Evolutionary conservation across 345 rosid species (phyloP).

Genomic region (Gossypium herbaceum): DNA sequence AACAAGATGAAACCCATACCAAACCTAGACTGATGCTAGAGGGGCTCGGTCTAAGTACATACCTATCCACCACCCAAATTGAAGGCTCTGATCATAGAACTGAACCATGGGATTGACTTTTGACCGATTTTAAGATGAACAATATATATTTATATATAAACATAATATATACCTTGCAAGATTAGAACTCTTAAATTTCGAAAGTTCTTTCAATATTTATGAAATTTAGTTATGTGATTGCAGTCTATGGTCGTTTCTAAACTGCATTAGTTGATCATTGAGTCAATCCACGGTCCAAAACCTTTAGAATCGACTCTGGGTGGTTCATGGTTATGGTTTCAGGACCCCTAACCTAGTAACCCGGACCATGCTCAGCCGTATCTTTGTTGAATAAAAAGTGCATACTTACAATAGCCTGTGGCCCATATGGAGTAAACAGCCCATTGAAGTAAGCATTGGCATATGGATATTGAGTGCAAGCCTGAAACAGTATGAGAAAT

Average conservation of each 20-base stretch:
- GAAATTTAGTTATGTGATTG: neutral
- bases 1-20: neutral
- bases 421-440: conserved; percentile 35
- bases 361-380: neutral
- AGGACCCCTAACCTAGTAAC: neutral
- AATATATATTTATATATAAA: no score
- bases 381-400: neutral
- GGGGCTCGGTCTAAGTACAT: neutral
- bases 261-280: neutral
- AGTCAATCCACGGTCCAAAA: neutral
- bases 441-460: conserved; percentile 48
- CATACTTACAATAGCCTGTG: conserved; percentile 39
- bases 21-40: neutral
- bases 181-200: no score
- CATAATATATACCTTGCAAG: no score
- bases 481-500: conserved; percentile 29
- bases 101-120: neutral
- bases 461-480: conserved; percentile 36
- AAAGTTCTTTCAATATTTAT: neutral
- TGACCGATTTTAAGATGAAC: neutral
- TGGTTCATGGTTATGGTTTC: neutral
- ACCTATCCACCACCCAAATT: neutral
- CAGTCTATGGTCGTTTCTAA: neutral
- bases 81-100: neutral
- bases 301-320: neutral